phyloP scores from a whole-genome alignment of 129 eudicot genomes.

The Centella asiatica region DNA sequence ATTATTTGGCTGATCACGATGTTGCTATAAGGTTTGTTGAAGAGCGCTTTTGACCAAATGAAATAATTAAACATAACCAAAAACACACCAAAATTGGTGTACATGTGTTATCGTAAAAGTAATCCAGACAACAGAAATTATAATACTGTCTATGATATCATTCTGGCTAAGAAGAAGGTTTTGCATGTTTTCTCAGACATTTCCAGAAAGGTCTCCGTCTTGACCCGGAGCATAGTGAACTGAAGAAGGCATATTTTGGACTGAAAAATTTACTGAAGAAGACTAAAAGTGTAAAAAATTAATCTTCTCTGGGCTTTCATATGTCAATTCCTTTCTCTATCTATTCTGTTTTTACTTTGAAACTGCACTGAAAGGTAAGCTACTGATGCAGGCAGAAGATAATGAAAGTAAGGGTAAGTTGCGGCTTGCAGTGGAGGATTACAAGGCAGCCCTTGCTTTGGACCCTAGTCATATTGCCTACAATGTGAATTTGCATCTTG shows the following conservation, averaged over 20 bases:
- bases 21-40: slow-evolving; percentile 72
- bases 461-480: slow-evolving; percentile 74
- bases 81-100: neutral
- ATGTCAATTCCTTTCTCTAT: neutral
- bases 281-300: slow-evolving; percentile 56
- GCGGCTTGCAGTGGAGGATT: slow-evolving; percentile 77
- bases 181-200: slow-evolving; percentile 54
- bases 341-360: neutral
- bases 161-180: neutral
- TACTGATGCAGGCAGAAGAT: slow-evolving; percentile 70
- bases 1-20: slow-evolving; percentile 95
- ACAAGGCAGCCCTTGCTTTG: slow-evolving; percentile 60
- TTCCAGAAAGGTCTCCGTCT: slow-evolving; percentile 92
- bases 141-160: too few relatives aligned
- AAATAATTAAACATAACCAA: neutral
- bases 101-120: neutral
- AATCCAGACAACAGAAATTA: too few relatives aligned
- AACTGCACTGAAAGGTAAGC: neutral
- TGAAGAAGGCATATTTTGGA: slow-evolving; percentile 87
- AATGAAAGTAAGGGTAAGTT: slow-evolving; percentile 76
- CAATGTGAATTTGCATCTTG: slow-evolving; percentile 79
- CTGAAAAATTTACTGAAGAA: slow-evolving; percentile 75
- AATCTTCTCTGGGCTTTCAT: neutral
- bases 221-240: slow-evolving; percentile 90
- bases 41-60: too few relatives aligned